Base-by-base conservation (phyloP, 2,329 filamentous ascomycete genomes). In the Dothidotthia symphoricarpi region DNA sequence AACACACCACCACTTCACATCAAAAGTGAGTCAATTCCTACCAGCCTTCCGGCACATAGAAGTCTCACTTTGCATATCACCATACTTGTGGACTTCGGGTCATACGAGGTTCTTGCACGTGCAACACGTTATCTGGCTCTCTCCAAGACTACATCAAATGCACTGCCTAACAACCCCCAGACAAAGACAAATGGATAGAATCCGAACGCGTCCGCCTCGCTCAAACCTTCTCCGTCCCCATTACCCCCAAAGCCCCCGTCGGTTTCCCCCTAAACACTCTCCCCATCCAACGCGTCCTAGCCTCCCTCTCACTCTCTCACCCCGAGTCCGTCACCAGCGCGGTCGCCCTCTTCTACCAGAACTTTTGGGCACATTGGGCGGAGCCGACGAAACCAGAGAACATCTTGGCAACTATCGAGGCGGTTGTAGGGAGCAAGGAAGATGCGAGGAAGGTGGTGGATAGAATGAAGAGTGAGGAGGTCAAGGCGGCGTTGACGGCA, bases 171-270 rank as follows among this genome's bases (percentile, higher is more conserved):
- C 45, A 28, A 24, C 10, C 10, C 13, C 4, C 45, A 80, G 78
- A 83, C 64, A 83, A 83, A 63, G 73, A 73, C 54, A 69, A 72
- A 61, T 83, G 75, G 73, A 77, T 80, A 41, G 58, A 69, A 24
- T 36, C 41, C 10, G 77, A 83, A 49, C 75, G 80, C 12, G 29
- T 61, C 14, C 76, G 79, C 40, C 81, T 75, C 75, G 66, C 76
- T 1, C 63, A 63, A 8, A 63, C 67, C 41, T 78, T 81, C 65
- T 66, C 72, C 24, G 68, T 83, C 29, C 79, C 80, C 10, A 75
- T 82, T 33, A 51, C 61, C 0, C 50, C 66, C 1, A 37, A 47
- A 0, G 45, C 61, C 6, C 78, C 78, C 1, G 61, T 71, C 2
- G 70, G 70, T 0, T 82, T 82, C 49, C 79, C 79, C 0, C 67